Evolutionary conservation across 768 basidiomycete genomes (phyloP).

Genomic region (Boletus rufocinnamomeus): DNA sequence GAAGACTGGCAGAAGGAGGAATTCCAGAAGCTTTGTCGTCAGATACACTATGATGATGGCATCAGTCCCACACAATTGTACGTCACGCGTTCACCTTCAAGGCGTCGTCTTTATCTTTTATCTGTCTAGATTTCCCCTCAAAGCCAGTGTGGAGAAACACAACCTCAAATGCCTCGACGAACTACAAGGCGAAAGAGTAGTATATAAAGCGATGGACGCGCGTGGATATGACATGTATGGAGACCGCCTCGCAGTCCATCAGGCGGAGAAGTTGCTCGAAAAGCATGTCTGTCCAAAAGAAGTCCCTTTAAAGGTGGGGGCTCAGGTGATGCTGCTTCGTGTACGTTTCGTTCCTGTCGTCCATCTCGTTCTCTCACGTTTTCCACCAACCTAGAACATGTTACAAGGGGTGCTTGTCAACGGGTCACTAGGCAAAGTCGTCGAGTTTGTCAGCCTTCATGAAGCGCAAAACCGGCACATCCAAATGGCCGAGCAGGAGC

Average conservation of each 20-base stretch:
- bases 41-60: conserved; percentile 74
- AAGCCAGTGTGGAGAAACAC: conserved; percentile 28
- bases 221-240: conserved; percentile 44
- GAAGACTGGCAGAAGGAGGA: conserved; percentile 59
- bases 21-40: conserved; percentile 66
- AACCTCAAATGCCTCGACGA: conserved; percentile 25
- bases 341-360: conserved; percentile 17
- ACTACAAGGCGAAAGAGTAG: conserved; percentile 31
- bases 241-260: conserved; percentile 31
- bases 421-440: conserved; percentile 84
- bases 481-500: conserved; percentile 32
- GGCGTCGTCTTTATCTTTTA: background rate
- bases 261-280: conserved; percentile 42
- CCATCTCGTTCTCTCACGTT: background rate
- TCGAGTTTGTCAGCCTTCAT: conserved; percentile 32
- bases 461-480: conserved; percentile 33
- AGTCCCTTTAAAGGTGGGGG: conserved; percentile 58
- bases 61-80: conserved; percentile 89
- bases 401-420: conserved; percentile 59
- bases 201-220: conserved; percentile 46
- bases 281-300: conserved; percentile 49
- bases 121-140: conserved; percentile 30
- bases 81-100: conserved; percentile 24
- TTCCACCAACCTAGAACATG: conserved; percentile 32
- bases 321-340: conserved; percentile 77